Percentiles rank a stretch among this genome's conserved stretches.
These are phyloP conservation scores for Hyaloscypha bicolor DNA, from an alignment of 495 filamentous ascomycete species.

Conservation along the genomic window DNA sequence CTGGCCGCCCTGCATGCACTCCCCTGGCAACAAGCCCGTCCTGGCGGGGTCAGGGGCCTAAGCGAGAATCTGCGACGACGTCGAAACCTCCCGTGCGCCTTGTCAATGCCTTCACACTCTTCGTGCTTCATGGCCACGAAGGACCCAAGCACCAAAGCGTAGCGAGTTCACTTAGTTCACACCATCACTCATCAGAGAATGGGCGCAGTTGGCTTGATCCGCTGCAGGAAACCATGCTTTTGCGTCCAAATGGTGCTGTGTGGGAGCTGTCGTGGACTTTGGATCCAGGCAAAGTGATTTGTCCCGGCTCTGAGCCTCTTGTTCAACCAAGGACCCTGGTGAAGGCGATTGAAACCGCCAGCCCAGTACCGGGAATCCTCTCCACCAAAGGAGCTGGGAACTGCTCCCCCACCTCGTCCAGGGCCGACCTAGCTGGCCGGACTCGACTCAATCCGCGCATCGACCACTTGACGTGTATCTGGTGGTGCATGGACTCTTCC, in stretches of 20 bases:
- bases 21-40: constrained; percentile 13
- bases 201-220: constrained; percentile 11
- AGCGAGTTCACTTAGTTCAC: constrained; percentile 9
- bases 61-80: constrained; percentile 33
- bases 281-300: constrained; percentile 21
- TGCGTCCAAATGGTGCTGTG: neutral
- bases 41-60: constrained; percentile 22
- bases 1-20: constrained; percentile 14
- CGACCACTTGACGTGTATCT: constrained; percentile 25
- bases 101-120: constrained; percentile 29
- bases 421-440: constrained; percentile 21
- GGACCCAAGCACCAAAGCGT: constrained; percentile 9
- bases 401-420: constrained; percentile 21
- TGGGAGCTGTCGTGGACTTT: neutral
- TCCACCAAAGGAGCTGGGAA: constrained; percentile 9
- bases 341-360: constrained; percentile 11
- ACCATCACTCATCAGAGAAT: neutral
- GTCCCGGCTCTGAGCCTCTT: constrained; percentile 21
- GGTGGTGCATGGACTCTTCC: constrained; percentile 23
- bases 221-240: constrained; percentile 3
- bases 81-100: constrained; percentile 31
- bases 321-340: constrained; percentile 1
- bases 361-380: constrained; percentile 12
- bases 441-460: constrained; percentile 26
- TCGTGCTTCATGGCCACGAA: constrained; percentile 20